phyloP scores from a whole-genome alignment of 2,329 filamentous ascomycete genomes.

The Huntiella decipiens region DNA sequence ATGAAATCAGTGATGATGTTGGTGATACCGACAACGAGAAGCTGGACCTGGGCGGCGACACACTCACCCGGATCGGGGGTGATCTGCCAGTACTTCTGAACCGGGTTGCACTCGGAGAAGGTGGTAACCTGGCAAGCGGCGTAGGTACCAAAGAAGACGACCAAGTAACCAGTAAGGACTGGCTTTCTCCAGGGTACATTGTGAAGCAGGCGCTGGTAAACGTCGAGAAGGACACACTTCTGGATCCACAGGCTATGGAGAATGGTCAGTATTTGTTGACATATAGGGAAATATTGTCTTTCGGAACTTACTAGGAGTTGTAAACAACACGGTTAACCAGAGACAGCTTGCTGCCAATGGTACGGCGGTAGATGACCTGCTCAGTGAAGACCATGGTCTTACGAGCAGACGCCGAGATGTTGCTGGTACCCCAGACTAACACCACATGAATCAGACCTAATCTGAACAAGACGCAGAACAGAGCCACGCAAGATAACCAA shows the following conservation, averaged over 20 bases:
- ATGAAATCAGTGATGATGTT: slow-evolving; percentile 14
- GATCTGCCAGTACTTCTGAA: slow-evolving; percentile 38
- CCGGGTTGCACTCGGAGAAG: slow-evolving; percentile 24
- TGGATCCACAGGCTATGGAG: slow-evolving; percentile 16
- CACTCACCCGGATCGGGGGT: slow-evolving; percentile 22
- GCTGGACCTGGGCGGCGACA: slow-evolving; percentile 17
- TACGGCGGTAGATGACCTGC: slow-evolving; percentile 18
- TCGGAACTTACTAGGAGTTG: slow-evolving; percentile 19
- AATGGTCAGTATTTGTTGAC: neutral
- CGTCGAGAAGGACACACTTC: slow-evolving; percentile 16
- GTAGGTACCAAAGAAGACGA: slow-evolving; percentile 17
- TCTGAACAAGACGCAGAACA: slow-evolving; percentile 16
- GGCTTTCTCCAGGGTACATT: slow-evolving; percentile 14
- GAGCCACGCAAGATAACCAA: slow-evolving; percentile 21
- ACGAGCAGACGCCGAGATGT: slow-evolving; percentile 15
- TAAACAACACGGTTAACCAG: slow-evolving; percentile 18
- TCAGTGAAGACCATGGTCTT: slow-evolving; percentile 15
- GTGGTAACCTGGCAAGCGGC: slow-evolving; percentile 18
- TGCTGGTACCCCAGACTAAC: slow-evolving; percentile 20
- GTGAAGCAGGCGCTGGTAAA: slow-evolving; percentile 15
- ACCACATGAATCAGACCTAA: slow-evolving; percentile 19
- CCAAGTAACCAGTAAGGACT: slow-evolving; percentile 15
- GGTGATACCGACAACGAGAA: slow-evolving; percentile 18
- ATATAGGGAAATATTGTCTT: neutral
- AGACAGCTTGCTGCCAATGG: slow-evolving; percentile 19